These are phyloP conservation scores for Flagelloscypha sp. DNA, from an alignment of 768 basidiomycete species.

Conservation along the genomic window DNA sequence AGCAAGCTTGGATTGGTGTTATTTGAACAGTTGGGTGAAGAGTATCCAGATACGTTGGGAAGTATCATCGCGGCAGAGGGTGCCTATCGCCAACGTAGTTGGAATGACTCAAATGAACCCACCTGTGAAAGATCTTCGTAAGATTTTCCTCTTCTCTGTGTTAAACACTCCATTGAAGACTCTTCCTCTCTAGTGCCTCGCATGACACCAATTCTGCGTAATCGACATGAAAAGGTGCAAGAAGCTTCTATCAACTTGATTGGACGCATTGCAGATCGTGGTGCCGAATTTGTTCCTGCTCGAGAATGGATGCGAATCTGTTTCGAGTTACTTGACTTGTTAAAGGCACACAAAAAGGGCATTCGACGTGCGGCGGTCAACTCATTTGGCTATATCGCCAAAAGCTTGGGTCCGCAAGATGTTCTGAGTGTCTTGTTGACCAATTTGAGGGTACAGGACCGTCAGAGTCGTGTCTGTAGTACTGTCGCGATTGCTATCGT, in stretches of 20 bases:
- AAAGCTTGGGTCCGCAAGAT: conserved; percentile 98
- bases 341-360: conserved; percentile 99
- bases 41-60: conserved; percentile 97
- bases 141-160: conserved; percentile 28
- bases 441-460: conserved; percentile 96
- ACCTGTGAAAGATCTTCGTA: conserved; percentile 95
- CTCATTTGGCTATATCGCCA: conserved; percentile 99
- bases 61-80: conserved; percentile 99
- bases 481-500: conserved; percentile 97
- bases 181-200: conserved; percentile 67
- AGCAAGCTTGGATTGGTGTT: conserved; percentile 95
- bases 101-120: conserved; percentile 99
- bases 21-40: conserved; percentile 98
- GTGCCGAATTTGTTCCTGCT: conserved; percentile 96
- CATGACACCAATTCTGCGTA: conserved; percentile 99
- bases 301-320: conserved; percentile 99
- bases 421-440: conserved; percentile 93
- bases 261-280: conserved; percentile 98
- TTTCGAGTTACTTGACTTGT: conserved; percentile 91
- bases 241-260: conserved; percentile 99
- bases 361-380: conserved; percentile 98
- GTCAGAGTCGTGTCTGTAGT: conserved; percentile 96
- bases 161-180: conserved; percentile 4
- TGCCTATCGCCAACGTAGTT: conserved; percentile 97
- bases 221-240: conserved; percentile 98